These are phyloP conservation scores for Glarea lozoyensis DNA, from an alignment of 495 filamentous ascomycete species.

Conservation along the genomic window DNA sequence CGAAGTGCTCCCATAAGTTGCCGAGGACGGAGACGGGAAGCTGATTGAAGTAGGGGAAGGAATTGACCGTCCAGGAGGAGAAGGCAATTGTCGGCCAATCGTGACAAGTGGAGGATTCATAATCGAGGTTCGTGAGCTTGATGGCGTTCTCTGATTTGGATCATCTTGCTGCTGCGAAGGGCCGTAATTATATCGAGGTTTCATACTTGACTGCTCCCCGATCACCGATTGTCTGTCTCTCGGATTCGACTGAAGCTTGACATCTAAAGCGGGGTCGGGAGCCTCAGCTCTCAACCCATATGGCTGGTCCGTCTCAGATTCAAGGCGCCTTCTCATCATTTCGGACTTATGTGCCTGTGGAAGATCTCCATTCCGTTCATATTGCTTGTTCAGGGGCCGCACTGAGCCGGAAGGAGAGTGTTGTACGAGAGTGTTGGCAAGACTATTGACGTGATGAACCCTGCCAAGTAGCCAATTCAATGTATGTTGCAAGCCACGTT, in stretches of 20 bases:
- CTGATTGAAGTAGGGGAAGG: constrained; percentile 16
- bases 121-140: constrained; percentile 2
- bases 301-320: constrained; percentile 3
- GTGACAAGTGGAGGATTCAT: constrained; percentile 21
- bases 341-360: constrained; percentile 9
- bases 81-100: constrained; percentile 19
- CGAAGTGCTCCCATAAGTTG: constrained; percentile 9
- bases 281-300: constrained; percentile 2
- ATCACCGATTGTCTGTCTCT: constrained; percentile 6
- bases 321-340: constrained; percentile 17
- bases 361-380: not conserved
- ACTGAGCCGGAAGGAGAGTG: constrained; percentile 1
- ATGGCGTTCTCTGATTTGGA: constrained; percentile 4
- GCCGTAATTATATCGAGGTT: constrained; percentile 11
- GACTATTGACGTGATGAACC: constrained; percentile 15
- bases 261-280: constrained; percentile 7
- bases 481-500: constrained; percentile 16
- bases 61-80: constrained; percentile 15
- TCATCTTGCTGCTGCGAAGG: constrained; percentile 7
- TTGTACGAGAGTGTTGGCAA: constrained; percentile 16
- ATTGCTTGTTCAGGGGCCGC: constrained; percentile 5
- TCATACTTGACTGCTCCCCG: constrained; percentile 8
- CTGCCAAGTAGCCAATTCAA: constrained; percentile 15
- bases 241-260: constrained; percentile 10
- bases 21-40: constrained; percentile 16